Base-by-base conservation (phyloP, 2,329 filamentous ascomycete species). In the Fusarium tupiense region DNA sequence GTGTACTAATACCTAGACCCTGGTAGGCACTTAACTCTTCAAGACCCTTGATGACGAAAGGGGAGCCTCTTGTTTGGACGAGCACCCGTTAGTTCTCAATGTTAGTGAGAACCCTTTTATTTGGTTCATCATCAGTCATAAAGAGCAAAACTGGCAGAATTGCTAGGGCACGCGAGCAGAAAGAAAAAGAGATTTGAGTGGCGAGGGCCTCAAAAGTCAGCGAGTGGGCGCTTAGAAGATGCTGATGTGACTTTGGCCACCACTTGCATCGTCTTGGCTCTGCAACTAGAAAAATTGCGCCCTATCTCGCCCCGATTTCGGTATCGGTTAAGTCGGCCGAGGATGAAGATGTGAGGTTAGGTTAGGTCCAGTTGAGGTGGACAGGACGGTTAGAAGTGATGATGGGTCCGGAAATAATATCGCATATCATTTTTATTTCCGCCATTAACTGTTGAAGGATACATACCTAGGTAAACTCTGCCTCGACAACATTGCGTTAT, bases 211-310 rank as follows among this genome's bases (percentile, higher is more conserved):
- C 68, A 69, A 71, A 67, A 60, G 22, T 43, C 56, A 58, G 24
- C 20, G 33, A 38, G 68, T 74, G 56, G 68, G 64, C 65, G 67
- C 64, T 69, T 71, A 57, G 43, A 40, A 59, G 59, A 22, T 33
- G 33, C 43, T 44, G 56, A 65, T 65, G 56, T 71, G 62, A 74
- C 67, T 49, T 49, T 52, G 59, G 20, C 68, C 47, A 46, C 60
- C 67, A 71, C 70, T 62, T 77, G 66, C 60, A 72, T 73, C 56
- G 58, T 61, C 73, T 72, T 74, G 71, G 71, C 52, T 53, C 73
- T 74, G 71, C 73, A 74, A 58, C 60, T 49, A 72, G 66, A 61
- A 59, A 71, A 61, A 54, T 33, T 41, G 58, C 61, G 41, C 38
- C 40, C n/a, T 40, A 44, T 29, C 20, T 60, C 19, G 56, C 57